phyloP scores from a whole-genome alignment of 1,139 yeast genomes.

The Arxiozyma heterogenica region DNA sequence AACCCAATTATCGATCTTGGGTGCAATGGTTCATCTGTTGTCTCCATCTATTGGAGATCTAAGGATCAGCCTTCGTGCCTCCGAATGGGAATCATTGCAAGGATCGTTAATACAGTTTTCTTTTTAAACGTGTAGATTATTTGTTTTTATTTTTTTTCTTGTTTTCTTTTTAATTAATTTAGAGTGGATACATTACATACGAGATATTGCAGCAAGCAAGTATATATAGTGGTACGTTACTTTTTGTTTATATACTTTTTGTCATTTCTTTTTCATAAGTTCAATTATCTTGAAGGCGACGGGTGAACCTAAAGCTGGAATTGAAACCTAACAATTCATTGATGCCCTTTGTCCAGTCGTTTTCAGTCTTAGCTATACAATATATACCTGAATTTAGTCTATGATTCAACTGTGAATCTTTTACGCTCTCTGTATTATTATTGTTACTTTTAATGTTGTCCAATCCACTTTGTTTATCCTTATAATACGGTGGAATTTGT shows the following conservation, averaged over 20 bases:
- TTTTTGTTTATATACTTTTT: not conserved
- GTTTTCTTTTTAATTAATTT: not conserved
- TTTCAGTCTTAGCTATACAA: constrained; percentile 74
- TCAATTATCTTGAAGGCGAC: constrained; percentile 10
- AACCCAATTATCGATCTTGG: constrained; percentile 52
- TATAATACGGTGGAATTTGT: constrained; percentile 29
- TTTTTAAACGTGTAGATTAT: not conserved
- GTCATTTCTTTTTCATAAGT: not conserved
- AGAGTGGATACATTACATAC: not conserved
- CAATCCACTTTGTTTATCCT: not conserved
- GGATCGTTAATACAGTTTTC: constrained; percentile 54
- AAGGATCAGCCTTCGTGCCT: constrained; percentile 78
- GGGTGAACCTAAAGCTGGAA: constrained; percentile 51
- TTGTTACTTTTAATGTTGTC: not conserved
- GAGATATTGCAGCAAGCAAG: not conserved
- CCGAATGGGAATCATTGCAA: constrained; percentile 78
- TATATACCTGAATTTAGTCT: constrained; percentile 52
- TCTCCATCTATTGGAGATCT: constrained; percentile 37
- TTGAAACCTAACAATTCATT: constrained; percentile 85
- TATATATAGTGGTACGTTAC: not conserved
- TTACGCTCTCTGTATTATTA: not conserved
- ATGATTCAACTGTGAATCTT: not conserved
- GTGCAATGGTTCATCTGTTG: constrained; percentile 64
- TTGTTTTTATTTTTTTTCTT: constrained; percentile 34
- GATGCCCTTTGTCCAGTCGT: constrained; percentile 87